Evolutionary conservation across 164 flowering plant genomes (phyloP).

Genomic region (Tetracentron sinense): DNA sequence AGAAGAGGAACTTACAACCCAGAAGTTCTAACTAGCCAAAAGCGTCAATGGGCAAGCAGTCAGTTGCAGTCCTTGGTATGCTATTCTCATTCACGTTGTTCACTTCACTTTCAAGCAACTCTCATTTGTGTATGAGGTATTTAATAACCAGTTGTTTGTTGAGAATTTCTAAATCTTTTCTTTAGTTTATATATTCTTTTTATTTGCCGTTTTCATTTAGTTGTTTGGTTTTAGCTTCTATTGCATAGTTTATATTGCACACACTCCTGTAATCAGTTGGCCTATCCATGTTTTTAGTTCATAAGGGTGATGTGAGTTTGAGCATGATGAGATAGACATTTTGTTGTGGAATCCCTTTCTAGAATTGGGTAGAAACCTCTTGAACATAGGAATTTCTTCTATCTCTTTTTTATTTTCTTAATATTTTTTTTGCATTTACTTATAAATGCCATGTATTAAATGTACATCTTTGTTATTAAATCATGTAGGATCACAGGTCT

Average conservation of each 20-base stretch:
- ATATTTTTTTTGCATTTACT: background rate
- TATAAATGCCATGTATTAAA: background rate
- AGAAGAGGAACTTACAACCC: slow-evolving; percentile 72
- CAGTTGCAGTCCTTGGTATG: slow-evolving; percentile 88
- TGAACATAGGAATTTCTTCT: no score
- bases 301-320: background rate
- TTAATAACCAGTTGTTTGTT: background rate
- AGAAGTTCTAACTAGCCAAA: slow-evolving; percentile 86
- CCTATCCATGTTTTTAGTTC: no score
- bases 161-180: background rate
- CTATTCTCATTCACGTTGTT: slow-evolving; percentile 3
- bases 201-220: no score
- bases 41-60: slow-evolving; percentile 97
- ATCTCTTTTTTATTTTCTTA: no score
- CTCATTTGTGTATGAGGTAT: background rate
- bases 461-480: slow-evolving; percentile 5
- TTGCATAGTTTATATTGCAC: no score
- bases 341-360: no score
- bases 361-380: no score
- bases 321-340: no score
- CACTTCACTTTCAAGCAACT: background rate
- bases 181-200: no score
- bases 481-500: slow-evolving; percentile 74
- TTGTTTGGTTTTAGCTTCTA: no score
- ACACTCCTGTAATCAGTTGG: no score